Evolutionary conservation across 148 eudicot species (phyloP).

Genomic region (Talinum fruticosum): DNA sequence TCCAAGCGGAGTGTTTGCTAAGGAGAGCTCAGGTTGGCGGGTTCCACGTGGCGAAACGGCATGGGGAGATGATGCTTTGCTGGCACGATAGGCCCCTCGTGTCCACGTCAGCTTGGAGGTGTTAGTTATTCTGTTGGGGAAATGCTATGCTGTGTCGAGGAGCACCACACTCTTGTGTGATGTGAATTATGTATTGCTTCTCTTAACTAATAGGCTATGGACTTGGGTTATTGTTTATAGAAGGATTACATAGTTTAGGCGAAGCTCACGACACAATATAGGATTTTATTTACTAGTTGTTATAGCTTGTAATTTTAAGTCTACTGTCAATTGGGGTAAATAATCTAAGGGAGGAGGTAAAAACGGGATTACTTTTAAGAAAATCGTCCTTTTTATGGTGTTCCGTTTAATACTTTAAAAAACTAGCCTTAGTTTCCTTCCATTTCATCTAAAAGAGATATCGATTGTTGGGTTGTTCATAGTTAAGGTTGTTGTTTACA

Average conservation of each 20-base stretch:
- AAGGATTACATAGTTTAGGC: background rate
- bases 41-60: conserved; percentile 81
- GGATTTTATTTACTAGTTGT: background rate
- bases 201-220: background rate
- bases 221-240: background rate
- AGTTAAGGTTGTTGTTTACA: background rate
- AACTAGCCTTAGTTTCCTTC: background rate
- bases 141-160: background rate
- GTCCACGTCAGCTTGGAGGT: conserved; percentile 90
- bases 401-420: background rate
- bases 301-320: background rate
- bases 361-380: background rate
- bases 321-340: background rate
- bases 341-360: background rate
- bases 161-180: background rate
- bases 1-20: conserved; percentile 79
- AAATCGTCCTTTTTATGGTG: background rate
- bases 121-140: conserved; percentile 26
- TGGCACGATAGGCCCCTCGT: conserved; percentile 82
- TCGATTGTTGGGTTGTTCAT: background rate
- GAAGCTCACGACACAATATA: background rate
- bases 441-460: no score
- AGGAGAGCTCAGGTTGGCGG: conserved; percentile 69
- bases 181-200: background rate
- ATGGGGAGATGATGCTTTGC: conserved; percentile 87